Conservation (phyloP, 2,329 filamentous ascomycete genomes). For the Aspergillus sp. region DNA sequence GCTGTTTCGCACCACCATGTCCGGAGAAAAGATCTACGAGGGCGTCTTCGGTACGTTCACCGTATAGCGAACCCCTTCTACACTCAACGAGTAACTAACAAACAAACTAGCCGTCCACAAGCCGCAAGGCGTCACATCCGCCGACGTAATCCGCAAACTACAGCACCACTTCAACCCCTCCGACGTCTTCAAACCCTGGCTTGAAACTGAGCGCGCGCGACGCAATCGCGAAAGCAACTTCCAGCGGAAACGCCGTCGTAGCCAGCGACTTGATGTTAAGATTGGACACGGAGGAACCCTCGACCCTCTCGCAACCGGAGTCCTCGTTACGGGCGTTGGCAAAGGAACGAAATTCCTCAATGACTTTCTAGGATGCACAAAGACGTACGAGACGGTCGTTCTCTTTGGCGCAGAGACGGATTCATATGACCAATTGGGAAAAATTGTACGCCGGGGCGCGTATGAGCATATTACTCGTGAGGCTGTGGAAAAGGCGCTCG, state of each 20-base stretch:
- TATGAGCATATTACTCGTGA: constrained; percentile 81
- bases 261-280: constrained; percentile 72
- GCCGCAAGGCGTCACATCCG: constrained; percentile 80
- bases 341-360: constrained; percentile 80
- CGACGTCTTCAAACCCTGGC: constrained; percentile 72
- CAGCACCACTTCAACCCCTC: constrained; percentile 84
- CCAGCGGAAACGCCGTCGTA: constrained; percentile 62
- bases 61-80: background rate
- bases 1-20: constrained; percentile 39
- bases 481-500: constrained; percentile 73
- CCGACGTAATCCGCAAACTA: constrained; percentile 84
- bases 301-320: constrained; percentile 89
- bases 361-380: constrained; percentile 82
- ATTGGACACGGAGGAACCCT: constrained; percentile 95
- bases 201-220: constrained; percentile 61
- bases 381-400: constrained; percentile 86
- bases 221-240: constrained; percentile 58
- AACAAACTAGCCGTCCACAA: constrained; percentile 79
- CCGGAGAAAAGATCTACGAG: constrained; percentile 55
- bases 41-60: constrained; percentile 40
- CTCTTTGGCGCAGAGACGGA: constrained; percentile 92
- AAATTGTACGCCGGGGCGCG: constrained; percentile 71
- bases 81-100: background rate
- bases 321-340: constrained; percentile 85
- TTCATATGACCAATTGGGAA: constrained; percentile 84